A percentile compares a stretch with the other conserved stretches of the same genome.
phyloP scores from a whole-genome alignment of 2,329 filamentous ascomycete species.

The Apiospora kogelbergensis region DNA sequence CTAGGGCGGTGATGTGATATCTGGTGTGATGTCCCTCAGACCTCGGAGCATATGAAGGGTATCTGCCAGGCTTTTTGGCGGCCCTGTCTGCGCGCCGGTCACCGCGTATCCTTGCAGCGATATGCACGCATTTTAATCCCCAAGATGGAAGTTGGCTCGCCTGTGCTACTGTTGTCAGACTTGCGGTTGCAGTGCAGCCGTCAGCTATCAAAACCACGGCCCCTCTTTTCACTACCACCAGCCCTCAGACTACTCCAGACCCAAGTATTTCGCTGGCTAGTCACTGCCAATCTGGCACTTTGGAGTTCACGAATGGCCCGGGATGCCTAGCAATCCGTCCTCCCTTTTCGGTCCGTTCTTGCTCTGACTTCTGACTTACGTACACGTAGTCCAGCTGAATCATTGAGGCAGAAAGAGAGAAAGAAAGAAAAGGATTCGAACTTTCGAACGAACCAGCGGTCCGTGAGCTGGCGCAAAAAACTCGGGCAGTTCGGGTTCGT shows the following conservation, averaged over 20 bases:
- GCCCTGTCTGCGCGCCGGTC: neutral
- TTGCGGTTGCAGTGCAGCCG: neutral
- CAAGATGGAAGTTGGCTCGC: neutral
- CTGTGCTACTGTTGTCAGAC: neutral
- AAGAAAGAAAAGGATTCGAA: neutral
- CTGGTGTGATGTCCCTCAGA: neutral
- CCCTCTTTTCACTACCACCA: neutral
- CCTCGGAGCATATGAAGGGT: neutral
- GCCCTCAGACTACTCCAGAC: neutral
- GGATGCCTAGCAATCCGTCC: neutral
- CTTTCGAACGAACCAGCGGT: neutral
- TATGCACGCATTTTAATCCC: neutral
- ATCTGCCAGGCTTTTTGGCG: constrained; percentile 1
- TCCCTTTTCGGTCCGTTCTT: neutral
- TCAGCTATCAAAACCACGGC: neutral
- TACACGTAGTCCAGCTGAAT: neutral
- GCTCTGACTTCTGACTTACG: neutral
- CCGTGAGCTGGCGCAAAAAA: constrained; percentile 2
- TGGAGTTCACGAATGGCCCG: neutral
- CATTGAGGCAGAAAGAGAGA: neutral
- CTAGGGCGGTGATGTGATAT: neutral
- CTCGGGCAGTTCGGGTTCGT: neutral
- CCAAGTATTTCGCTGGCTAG: neutral
- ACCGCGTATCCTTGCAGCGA: neutral
- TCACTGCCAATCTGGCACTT: neutral